Percentiles rank a stretch among this genome's conserved stretches.
These are phyloP conservation scores for Fusarium albosuccineum DNA, from an alignment of 2,329 filamentous ascomycete genomes.

Conservation along the genomic window DNA sequence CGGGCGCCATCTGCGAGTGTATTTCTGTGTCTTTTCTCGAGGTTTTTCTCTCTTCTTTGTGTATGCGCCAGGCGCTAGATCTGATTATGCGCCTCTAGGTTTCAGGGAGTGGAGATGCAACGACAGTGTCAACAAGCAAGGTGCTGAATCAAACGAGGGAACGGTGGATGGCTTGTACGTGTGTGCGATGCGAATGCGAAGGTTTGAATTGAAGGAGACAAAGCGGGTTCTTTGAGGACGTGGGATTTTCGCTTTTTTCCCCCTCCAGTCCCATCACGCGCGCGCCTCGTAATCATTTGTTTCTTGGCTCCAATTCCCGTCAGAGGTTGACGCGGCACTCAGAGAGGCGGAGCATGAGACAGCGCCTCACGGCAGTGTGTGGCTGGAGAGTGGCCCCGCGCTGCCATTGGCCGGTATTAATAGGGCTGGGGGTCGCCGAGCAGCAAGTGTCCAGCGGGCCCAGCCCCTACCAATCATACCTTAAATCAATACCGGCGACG, in stretches of 20 bases:
- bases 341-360: constrained; percentile 47
- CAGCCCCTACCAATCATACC: constrained; percentile 40
- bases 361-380: constrained; percentile 42
- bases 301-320: constrained; percentile 35
- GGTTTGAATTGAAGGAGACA: neutral
- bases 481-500: constrained; percentile 27
- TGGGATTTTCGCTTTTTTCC: neutral
- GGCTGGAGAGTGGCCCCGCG: constrained; percentile 27
- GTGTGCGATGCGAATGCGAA: neutral
- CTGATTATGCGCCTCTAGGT: constrained; percentile 4
- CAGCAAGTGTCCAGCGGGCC: neutral
- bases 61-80: neutral
- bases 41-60: neutral
- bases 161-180: neutral
- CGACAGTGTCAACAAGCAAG: neutral
- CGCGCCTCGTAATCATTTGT: constrained; percentile 42
- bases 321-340: constrained; percentile 47
- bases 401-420: constrained; percentile 43
- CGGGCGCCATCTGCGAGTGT: constrained; percentile 35
- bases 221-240: neutral
- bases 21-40: neutral
- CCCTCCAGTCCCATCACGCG: constrained; percentile 13
- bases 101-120: neutral
- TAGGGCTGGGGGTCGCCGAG: constrained; percentile 34
- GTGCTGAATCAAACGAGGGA: constrained; percentile 7